Evolutionary conservation across 2,329 filamentous ascomycete species (phyloP).

Genomic region (Aspergillus chevalieri): DNA sequence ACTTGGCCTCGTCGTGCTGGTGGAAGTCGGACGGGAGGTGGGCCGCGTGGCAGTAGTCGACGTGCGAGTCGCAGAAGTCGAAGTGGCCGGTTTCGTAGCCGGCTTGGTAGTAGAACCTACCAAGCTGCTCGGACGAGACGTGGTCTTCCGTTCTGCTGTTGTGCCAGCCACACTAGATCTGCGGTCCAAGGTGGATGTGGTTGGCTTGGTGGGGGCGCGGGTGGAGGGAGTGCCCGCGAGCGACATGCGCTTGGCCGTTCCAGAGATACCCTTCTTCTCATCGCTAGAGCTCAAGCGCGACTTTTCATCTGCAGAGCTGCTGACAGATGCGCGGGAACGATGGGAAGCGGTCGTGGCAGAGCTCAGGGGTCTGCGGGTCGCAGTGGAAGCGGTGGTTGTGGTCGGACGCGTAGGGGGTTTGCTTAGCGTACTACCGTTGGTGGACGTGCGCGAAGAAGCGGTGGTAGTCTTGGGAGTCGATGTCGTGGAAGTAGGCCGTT

Average conservation of each 20-base stretch:
- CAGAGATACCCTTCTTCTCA: constrained; percentile 38
- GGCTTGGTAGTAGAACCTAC: constrained; percentile 18
- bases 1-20: constrained; percentile 9
- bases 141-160: constrained; percentile 25
- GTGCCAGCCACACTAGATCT: constrained; percentile 34
- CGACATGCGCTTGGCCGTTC: constrained; percentile 41
- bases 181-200: constrained; percentile 30
- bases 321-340: constrained; percentile 36
- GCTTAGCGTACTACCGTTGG: constrained; percentile 34
- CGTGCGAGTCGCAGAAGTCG: constrained; percentile 17
- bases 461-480: constrained; percentile 23
- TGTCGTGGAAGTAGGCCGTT: constrained; percentile 32
- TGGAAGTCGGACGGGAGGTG: constrained; percentile 7
- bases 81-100: constrained; percentile 21
- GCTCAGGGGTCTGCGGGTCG: constrained; percentile 31
- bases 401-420: constrained; percentile 40
- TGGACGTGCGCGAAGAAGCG: constrained; percentile 20
- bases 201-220: constrained; percentile 28
- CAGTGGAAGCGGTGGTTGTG: constrained; percentile 16
- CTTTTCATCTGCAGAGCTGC: constrained; percentile 41
- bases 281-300: constrained; percentile 39
- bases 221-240: constrained; percentile 33
- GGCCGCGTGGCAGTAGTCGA: constrained; percentile 13
- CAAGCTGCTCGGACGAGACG: constrained; percentile 14
- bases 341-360: constrained; percentile 34